These are phyloP conservation scores for Sarocladium strictum DNA, from an alignment of 2,329 filamentous ascomycete species.

Conservation along the genomic window DNA sequence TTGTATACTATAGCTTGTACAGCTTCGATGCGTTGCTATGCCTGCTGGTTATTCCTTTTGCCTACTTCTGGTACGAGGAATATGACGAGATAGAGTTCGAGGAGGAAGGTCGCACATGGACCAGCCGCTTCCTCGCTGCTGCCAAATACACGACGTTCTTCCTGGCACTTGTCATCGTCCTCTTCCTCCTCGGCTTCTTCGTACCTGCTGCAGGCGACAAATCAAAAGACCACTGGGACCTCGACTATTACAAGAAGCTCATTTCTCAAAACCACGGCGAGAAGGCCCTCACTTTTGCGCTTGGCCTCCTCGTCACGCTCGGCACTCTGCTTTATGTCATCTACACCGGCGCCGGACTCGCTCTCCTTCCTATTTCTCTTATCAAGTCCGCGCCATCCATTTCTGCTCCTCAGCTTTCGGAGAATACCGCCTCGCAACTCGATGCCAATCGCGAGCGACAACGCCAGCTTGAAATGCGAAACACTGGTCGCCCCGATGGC, in stretches of 20 bases:
- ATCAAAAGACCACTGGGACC: constrained; percentile 62
- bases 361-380: constrained; percentile 79
- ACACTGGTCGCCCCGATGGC: constrained; percentile 65
- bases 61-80: constrained; percentile 98
- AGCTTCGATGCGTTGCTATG: constrained; percentile 87
- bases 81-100: constrained; percentile 88
- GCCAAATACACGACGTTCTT: constrained; percentile 89
- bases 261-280: constrained; percentile 78
- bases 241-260: constrained; percentile 87
- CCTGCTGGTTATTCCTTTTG: constrained; percentile 83
- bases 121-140: constrained; percentile 71
- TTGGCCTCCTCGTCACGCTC: constrained; percentile 82
- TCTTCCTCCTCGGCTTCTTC: constrained; percentile 93
- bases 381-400: constrained; percentile 89
- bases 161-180: constrained; percentile 67
- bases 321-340: constrained; percentile 81
- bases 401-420: constrained; percentile 72
- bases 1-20: constrained; percentile 91
- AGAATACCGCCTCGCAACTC: constrained; percentile 72
- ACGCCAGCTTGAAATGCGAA: constrained; percentile 82
- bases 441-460: constrained; percentile 88
- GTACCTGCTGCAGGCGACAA: constrained; percentile 70
- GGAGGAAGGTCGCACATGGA: constrained; percentile 68
- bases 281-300: constrained; percentile 81
- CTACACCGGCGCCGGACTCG: constrained; percentile 85